Base-by-base conservation (phyloP, 192 early-diverging fungal genomes). In the Backusella australiensis region DNA sequence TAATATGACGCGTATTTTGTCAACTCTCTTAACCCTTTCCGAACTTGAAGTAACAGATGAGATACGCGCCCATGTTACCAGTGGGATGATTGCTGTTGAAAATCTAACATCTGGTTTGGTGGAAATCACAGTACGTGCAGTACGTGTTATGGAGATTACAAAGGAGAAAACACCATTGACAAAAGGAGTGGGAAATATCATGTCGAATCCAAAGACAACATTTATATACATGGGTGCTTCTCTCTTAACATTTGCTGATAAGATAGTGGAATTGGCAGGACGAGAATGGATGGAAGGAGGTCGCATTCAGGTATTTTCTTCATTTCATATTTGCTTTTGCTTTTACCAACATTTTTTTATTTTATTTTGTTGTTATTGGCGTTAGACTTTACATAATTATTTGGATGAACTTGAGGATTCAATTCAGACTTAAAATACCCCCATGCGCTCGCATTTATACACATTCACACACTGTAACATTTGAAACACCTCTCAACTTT, bases 161-260 rank as follows among this genome's bases (percentile, higher is more conserved):
- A 71, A 67, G 41, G 41, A 78, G 36, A 71, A 76, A 11, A 7
- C 44, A 9, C 12, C 67, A 46, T 35, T 66, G 42, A 34, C 29
- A 1, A 66, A 56, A 69, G 59, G 67, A 15, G 34, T 65, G 35
- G 73, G 68, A 26, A 81, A 81, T 72, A 78, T 79, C 49, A 81
- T 81, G 82, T 44, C 70, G 11, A 71, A 69, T 46, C 74, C 82
- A 32, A 35, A 69, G 12, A 56, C 73, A 26, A 66, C 59, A 0
- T 75, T 77, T 71, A 56, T 79, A 7, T 83, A 83, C 46, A 77
- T 83, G 75, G 71, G 76, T 26, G 82, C 79, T 59, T 73, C 76
- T 5, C 53, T 83, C 6, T 71, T 83, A 21, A 29, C 70, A 11
- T 80, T 77, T 71, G 78, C 78, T 38, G 75, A 78, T 44, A 79